Conservation (phyloP, 257 asterid genomes). For the Nyctanthes arbortristis region DNA sequence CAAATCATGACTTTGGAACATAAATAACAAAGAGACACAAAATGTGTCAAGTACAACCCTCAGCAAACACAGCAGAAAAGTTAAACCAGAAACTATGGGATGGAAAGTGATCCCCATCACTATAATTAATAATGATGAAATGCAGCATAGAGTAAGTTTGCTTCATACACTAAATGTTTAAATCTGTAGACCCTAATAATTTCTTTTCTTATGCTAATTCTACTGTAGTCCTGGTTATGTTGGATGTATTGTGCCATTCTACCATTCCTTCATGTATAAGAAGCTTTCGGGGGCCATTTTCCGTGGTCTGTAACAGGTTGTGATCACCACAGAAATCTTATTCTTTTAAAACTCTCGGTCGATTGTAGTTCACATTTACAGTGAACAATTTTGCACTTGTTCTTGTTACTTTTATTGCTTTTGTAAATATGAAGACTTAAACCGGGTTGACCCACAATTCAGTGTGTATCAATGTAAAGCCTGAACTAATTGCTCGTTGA, state of each 20-base stretch:
- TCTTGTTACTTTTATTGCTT: not conserved
- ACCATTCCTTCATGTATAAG: not conserved
- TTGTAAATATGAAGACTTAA: not conserved
- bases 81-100: not conserved
- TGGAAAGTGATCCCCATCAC: not conserved
- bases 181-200: not conserved
- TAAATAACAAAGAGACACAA: conserved; percentile 3
- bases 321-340: not conserved
- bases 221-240: not conserved
- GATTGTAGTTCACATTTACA: not conserved
- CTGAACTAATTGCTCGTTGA: not conserved
- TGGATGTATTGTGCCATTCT: not conserved
- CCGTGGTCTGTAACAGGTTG: too few species aligned
- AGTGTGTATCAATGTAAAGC: not conserved
- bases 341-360: not conserved
- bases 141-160: not conserved
- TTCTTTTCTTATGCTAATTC: not conserved
- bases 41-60: too few species aligned
- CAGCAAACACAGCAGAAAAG: not conserved
- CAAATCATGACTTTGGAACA: not conserved
- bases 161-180: not conserved
- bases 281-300: not conserved
- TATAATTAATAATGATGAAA: not conserved
- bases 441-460: not conserved
- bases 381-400: not conserved